Base-by-base conservation (phyloP, 2,329 filamentous ascomycete genomes). In the Pyrenophora graminea region DNA sequence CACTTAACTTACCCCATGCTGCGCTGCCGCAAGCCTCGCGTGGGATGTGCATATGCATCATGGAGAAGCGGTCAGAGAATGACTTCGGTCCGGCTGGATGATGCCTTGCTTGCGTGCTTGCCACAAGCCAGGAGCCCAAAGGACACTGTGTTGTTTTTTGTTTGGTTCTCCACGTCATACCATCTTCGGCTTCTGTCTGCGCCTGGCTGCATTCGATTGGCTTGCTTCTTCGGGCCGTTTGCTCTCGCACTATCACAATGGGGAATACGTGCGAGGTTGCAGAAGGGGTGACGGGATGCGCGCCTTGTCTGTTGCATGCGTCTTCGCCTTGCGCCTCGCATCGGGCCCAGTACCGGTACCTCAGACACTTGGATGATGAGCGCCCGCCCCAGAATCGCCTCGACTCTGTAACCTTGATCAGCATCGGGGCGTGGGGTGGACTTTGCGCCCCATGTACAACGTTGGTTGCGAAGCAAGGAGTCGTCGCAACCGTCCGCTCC, bases 381-480 rank as follows among this genome's bases (percentile, higher is more conserved):
- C 58, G 55, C 48, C 55, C 62, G 61, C 53, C 59, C 54, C 55
- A 56, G 58, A 55, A 53, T 43, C 18, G 46, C 51, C 41, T 41
- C 31, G 38, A 34, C 36, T 41, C 36, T 51, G 49, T 27, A 46
- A 41, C 49, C 39, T 39, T 48, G 45, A 54, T 34, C 52, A 54
- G 53, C 47, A 61, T 58, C 58, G 53, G 58, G 64, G 63, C 68
- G 63, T 70, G 65, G 63, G 62, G 62, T 68, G 68, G 51, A 44
- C 63, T 62, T 52, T 67, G 66, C 66, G 46, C 33, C 40, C 42
- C 41, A 59, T 54, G 56, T 64, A 60, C 58, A 63, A 63, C 67
- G 60, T 60, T 62, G 58, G 59, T 63, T 47, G 51, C 41, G 38
- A 64, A 59, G 62, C 62, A 69, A 67, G 63, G 66, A 66, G 66